Evolutionary conservation across 2,329 filamentous ascomycete genomes (phyloP).

Genomic region (Colletotrichum sp.): DNA sequence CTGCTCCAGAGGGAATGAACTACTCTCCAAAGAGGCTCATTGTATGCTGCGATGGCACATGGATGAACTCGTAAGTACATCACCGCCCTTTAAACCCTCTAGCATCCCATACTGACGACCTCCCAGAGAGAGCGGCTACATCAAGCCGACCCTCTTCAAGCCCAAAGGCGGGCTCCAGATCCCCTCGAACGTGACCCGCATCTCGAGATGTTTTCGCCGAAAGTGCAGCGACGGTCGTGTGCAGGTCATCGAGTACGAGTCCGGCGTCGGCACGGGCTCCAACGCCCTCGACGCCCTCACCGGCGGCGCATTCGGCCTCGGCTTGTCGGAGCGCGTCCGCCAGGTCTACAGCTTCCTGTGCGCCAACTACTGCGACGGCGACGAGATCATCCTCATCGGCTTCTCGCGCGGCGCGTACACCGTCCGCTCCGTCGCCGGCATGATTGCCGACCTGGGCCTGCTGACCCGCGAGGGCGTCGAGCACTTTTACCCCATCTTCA

Average conservation of each 20-base stretch:
- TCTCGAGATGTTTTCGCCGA: slow-evolving; percentile 61
- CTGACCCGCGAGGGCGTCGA: slow-evolving; percentile 59
- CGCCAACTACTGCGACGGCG: slow-evolving; percentile 63
- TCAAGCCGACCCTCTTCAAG: slow-evolving; percentile 41
- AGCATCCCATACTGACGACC: not conserved
- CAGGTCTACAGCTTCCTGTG: slow-evolving; percentile 69
- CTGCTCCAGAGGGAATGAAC: not conserved
- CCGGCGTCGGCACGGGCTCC: slow-evolving; percentile 62
- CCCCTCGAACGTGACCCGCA: slow-evolving; percentile 66
- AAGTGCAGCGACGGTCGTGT: slow-evolving; percentile 54
- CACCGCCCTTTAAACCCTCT: too few relatives aligned
- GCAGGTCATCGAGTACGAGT: slow-evolving; percentile 67
- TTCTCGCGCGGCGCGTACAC: slow-evolving; percentile 66
- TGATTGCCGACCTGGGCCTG: slow-evolving; percentile 56
- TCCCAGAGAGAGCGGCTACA: slow-evolving; percentile 48
- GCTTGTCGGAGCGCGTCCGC: slow-evolving; percentile 60
- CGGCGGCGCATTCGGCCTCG: slow-evolving; percentile 60
- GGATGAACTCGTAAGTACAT: slow-evolving; percentile 49
- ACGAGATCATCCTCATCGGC: slow-evolving; percentile 61
- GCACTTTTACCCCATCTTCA: slow-evolving; percentile 60
- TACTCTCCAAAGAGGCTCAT: slow-evolving; percentile 49
- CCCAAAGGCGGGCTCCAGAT: slow-evolving; percentile 48
- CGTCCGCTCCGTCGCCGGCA: slow-evolving; percentile 59
- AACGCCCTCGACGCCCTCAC: slow-evolving; percentile 53
- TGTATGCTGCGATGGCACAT: slow-evolving; percentile 59